phyloP scores from a whole-genome alignment of 2,329 filamentous ascomycete genomes.

The Onygenales sp. region DNA sequence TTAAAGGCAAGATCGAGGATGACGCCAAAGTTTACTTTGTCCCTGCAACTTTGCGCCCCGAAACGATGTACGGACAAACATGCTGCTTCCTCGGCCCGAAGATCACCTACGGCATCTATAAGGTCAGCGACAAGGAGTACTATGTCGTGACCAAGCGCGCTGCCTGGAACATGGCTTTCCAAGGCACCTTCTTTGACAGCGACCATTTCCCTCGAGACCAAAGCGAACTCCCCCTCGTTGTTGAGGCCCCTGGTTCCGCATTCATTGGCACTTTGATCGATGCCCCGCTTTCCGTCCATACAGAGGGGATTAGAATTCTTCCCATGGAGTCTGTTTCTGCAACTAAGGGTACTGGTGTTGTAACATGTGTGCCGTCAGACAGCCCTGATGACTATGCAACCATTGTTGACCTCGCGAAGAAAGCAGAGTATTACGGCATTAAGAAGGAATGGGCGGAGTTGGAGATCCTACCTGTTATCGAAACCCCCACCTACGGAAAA shows the following conservation, averaged over 20 bases:
- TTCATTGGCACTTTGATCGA: conserved; percentile 82
- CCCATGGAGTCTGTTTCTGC: conserved; percentile 92
- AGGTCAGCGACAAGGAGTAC: conserved; percentile 67
- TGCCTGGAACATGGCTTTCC: conserved; percentile 93
- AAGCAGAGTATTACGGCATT: conserved; percentile 92
- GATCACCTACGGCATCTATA: conserved; percentile 82
- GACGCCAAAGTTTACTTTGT: conserved; percentile 79
- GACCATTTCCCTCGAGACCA: conserved; percentile 47
- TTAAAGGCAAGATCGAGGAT: conserved; percentile 70
- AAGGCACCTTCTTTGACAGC: conserved; percentile 62
- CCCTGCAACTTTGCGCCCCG: conserved; percentile 82
- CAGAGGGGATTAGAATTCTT: conserved; percentile 72
- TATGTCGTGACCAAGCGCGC: conserved; percentile 73
- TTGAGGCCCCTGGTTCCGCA: conserved; percentile 66
- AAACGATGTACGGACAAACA: conserved; percentile 98
- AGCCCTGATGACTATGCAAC: conserved; percentile 94
- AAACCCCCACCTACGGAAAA: conserved; percentile 80
- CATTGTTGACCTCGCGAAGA: conserved; percentile 78
- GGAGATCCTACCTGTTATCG: conserved; percentile 80
- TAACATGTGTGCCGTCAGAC: conserved; percentile 91
- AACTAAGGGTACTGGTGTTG: conserved; percentile 91
- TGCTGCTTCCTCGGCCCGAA: conserved; percentile 92
- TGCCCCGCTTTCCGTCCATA: conserved; percentile 80
- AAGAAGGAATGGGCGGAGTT: conserved; percentile 93
- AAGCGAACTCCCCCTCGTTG: conserved; percentile 63